Conservation (phyloP, 768 basidiomycete genomes). For the Roridomyces roridus region DNA sequence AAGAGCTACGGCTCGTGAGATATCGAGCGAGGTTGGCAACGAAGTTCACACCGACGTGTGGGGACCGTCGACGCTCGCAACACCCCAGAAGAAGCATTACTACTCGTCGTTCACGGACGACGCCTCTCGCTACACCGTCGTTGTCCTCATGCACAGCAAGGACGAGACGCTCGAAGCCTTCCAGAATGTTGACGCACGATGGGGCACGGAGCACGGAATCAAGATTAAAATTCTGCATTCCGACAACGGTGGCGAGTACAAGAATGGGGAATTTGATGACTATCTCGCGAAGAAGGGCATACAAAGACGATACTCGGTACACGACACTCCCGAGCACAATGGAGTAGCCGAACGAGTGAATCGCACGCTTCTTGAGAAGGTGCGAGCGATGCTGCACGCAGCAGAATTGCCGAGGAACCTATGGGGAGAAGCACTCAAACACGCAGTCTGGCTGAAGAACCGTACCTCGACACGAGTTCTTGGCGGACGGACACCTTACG, state of each 20-base stretch:
- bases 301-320: conserved; percentile 25
- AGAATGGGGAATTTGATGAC: conserved; percentile 26
- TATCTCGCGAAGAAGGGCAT: conserved; percentile 29
- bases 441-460: conserved; percentile 35
- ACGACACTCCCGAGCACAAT: conserved; percentile 41
- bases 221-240: conserved; percentile 35
- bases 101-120: conserved; percentile 43
- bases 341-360: conserved; percentile 45
- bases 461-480: conserved; percentile 29
- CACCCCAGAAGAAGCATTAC: conserved; percentile 30
- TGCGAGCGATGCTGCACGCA: conserved; percentile 35
- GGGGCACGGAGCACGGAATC: conserved; percentile 29
- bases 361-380: conserved; percentile 34
- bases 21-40: conserved; percentile 31
- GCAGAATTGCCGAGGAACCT: conserved; percentile 33
- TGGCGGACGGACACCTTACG: conserved; percentile 26
- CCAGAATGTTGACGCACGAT: conserved; percentile 25
- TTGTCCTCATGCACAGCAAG: conserved; percentile 35
- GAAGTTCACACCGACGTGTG: conserved; percentile 43
- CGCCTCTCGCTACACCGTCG: conserved; percentile 27
- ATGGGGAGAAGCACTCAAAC: conserved; percentile 38
- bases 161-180: conserved; percentile 32
- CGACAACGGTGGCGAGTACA: conserved; percentile 37
- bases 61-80: conserved; percentile 36
- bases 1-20: conserved; percentile 28